Evolutionary conservation across 78 protist species (phyloP), one percentile per base, ranked within the genome.

Genomic region (Dictyostelium firmibasis): DNA sequence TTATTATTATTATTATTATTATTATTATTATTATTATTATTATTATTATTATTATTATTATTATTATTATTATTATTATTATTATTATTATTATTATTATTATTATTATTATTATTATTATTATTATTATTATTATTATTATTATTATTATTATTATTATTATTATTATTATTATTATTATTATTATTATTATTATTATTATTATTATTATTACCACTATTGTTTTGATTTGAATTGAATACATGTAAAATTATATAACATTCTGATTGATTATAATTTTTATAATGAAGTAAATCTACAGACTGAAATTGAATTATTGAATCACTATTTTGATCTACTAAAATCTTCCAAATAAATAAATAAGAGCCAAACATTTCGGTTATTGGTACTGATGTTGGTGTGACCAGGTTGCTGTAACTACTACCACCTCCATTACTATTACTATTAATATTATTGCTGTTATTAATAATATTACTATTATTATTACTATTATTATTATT

Each of bases 191-290:
- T 50, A 50, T 50, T 50, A 50, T 50, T 50, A 50, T 50, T 50
- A 62, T 62, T 62, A 62, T 16, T 62, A 62, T 23, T 62, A 62
- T n/a, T 62, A 62, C 23, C 3, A 62, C 23, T 62, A 62, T 13
- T 64, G 27, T 27, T 27, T 25, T 64, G 29, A 27, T 70, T 31
- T 9, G 69, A 81, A 47, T 89, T 89, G 2, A 89, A 78, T 10
- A 89, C 83, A 89, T 89, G 94, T 69, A 89, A 70, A 43, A 89
- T 81, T 18, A 89, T 89, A 69, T 89, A 89, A 25, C 94, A 89
- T 27, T 89, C 94, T 10, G 43, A 41, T 18, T 14, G 72, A 47
- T 81, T 89, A 20, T 67, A 81, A 29, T 89, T 57, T 44, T 62
- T 81, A 43, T 81, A 89, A 20, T 78, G 85, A 5, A 67, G 27